These are phyloP conservation scores for Wilhelminamyces savonicus DNA, from an alignment of 805 yeast species.

Conservation along the genomic window DNA sequence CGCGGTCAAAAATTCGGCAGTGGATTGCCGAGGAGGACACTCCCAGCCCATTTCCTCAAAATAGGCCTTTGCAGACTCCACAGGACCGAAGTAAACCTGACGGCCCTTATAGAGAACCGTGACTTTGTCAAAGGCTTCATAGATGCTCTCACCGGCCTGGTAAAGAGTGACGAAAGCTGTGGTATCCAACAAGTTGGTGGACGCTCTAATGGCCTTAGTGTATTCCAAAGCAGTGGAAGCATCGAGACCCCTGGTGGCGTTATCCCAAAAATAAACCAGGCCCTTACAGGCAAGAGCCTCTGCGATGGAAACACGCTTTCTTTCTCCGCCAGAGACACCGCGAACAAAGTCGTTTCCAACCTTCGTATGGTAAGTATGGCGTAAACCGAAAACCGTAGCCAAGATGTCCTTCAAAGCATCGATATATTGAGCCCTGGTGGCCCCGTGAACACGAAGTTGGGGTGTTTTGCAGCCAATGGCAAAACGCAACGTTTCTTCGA, in stretches of 20 bases:
- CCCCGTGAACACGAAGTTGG: constrained; percentile 39
- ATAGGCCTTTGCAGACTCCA: constrained; percentile 45
- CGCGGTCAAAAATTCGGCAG: constrained; percentile 67
- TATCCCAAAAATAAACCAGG: constrained; percentile 24
- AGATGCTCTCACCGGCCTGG: constrained; percentile 25
- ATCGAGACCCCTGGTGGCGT: constrained; percentile 28
- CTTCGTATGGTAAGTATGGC: constrained; percentile 23
- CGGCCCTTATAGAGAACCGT: constrained; percentile 25
- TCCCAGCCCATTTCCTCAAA: constrained; percentile 61
- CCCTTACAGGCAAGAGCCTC: constrained; percentile 14
- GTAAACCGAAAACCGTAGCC: constrained; percentile 24
- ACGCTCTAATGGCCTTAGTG: constrained; percentile 20
- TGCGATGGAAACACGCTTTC: constrained; percentile 23
- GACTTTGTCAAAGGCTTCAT: constrained; percentile 25
- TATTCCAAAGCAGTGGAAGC: constrained; percentile 28
- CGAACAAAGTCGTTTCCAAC: constrained; percentile 31
- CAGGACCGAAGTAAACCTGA: constrained; percentile 63
- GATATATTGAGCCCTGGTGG: constrained; percentile 44
- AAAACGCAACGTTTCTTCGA: constrained; percentile 63
- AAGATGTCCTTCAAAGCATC: constrained; percentile 17
- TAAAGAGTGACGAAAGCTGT: constrained; percentile 13
- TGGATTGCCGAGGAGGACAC: constrained; percentile 60
- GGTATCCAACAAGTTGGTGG: constrained; percentile 13
- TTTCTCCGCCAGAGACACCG: constrained; percentile 41
- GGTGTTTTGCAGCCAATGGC: constrained; percentile 72